phyloP scores from a whole-genome alignment of 2,329 filamentous ascomycete species.

The Beauveria caledonica region DNA sequence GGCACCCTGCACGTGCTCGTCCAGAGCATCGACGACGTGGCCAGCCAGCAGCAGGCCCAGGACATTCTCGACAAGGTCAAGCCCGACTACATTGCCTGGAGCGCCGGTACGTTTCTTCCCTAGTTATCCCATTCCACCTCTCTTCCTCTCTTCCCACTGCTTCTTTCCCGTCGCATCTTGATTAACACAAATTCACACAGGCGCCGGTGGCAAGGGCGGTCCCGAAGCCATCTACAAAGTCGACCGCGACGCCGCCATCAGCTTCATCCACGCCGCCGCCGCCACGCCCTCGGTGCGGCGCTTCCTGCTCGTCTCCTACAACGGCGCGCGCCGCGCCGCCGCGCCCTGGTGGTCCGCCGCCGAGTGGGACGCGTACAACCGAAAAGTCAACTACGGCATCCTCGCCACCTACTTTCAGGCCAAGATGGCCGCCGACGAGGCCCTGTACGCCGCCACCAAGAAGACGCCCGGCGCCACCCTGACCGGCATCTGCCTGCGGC shows the following conservation, averaged over 20 bases:
- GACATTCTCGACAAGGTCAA: conserved; percentile 52
- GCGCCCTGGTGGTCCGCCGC: conserved; percentile 49
- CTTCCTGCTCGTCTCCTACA: conserved; percentile 58
- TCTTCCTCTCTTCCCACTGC: neutral
- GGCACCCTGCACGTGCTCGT: conserved; percentile 63
- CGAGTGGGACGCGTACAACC: conserved; percentile 39
- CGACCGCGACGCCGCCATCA: conserved; percentile 55
- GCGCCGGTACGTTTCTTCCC: conserved; percentile 56
- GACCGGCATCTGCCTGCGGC: conserved; percentile 45
- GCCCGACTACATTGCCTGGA: conserved; percentile 61
- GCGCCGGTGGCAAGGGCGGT: conserved; percentile 52
- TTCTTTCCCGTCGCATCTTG: neutral
- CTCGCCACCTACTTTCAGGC: conserved; percentile 50
- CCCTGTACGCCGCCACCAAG: conserved; percentile 40
- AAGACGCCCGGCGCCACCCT: conserved; percentile 29
- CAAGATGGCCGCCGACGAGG: conserved; percentile 53
- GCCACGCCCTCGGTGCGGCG: conserved; percentile 45
- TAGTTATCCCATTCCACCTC: neutral
- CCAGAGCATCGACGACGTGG: conserved; percentile 63
- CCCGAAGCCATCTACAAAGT: conserved; percentile 47
- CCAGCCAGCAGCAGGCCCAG: conserved; percentile 52
- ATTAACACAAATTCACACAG: conserved; percentile 20
- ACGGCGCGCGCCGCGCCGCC: conserved; percentile 41
- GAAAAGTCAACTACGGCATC: conserved; percentile 28
- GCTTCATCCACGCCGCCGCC: conserved; percentile 53